phyloP scores from a whole-genome alignment of 2,329 filamentous ascomycete genomes.

The Penicillium sp. region DNA sequence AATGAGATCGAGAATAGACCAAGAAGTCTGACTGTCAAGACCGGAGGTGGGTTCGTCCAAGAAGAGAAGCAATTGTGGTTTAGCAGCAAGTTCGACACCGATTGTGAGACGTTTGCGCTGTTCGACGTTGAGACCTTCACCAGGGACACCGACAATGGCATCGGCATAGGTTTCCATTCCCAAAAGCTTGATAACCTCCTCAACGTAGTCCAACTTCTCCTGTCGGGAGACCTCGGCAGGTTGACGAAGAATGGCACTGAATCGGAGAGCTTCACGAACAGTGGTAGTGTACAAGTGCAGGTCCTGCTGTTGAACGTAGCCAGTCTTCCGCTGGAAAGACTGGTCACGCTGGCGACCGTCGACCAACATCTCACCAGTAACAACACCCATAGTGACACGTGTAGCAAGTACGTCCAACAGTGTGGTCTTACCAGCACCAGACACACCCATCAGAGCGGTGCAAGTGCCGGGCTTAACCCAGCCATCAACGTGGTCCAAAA shows the following conservation, averaged over 20 bases:
- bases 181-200: conserved; percentile 85
- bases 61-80: conserved; percentile 85
- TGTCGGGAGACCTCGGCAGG: conserved; percentile 68
- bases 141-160: conserved; percentile 84
- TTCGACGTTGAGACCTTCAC: conserved; percentile 69
- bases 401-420: conserved; percentile 82
- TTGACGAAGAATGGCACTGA: conserved; percentile 82
- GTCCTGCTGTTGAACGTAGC: conserved; percentile 92
- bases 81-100: conserved; percentile 92
- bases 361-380: conserved; percentile 83
- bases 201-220: conserved; percentile 84
- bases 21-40: conserved; percentile 89
- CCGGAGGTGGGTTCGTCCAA: conserved; percentile 94
- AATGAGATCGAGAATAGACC: conserved; percentile 84
- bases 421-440: conserved; percentile 92
- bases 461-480: conserved; percentile 93
- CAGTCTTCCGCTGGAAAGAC: conserved; percentile 88
- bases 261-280: conserved; percentile 82
- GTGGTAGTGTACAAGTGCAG: conserved; percentile 81
- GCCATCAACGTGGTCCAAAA: conserved; percentile 82
- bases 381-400: conserved; percentile 83
- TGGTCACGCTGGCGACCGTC: conserved; percentile 71
- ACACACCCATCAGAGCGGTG: conserved; percentile 86
- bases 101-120: conserved; percentile 80
- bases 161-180: conserved; percentile 91